Base-by-base conservation (phyloP, 2,329 filamentous ascomycete genomes). In the Pseudogymnoascus sp. region DNA sequence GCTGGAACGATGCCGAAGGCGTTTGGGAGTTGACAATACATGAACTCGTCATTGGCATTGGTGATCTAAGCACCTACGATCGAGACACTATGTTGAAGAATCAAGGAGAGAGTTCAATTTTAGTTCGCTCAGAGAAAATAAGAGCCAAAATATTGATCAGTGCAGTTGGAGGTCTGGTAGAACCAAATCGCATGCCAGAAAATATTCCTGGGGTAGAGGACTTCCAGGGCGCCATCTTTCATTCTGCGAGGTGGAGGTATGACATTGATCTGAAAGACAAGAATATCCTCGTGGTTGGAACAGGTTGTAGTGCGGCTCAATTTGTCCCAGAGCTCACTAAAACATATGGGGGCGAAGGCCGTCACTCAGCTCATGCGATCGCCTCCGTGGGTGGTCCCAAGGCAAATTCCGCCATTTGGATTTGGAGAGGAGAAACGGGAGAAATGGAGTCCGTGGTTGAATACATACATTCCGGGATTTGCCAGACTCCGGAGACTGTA, bases 311-410 rank as follows among this genome's bases (percentile, higher is more conserved):
- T 67, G 82, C 82, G 2, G 79, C 80, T 12, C 83, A 86, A 66
- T 77, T 85, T 23, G 78, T 86, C 6, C 82, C 83, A 1, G 69
- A 74, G 38, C 73, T 85, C 5, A 76, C 76, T 2, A 75, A 78
- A 77, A 63, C 70, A 33, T 70, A 72, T 60, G 68, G 67, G 67
- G 21, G 81, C 79, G 33, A 84, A 80, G 68, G 80, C 79, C 5
- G 78, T 85, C n/a, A 84, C 82, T 0, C 83, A 86, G 66, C 66
- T 86, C 5, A 83, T 85, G 80, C 74, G 82, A 14, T 80, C 80
- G 12, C 80, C 82, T 10, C 83, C 83, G 1, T 85, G 82, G 82
- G 78, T 84, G 1, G 75, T 78, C 3, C 78, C 80, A 1, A 72
- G 74, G 53, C 8, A 70, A 0, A 59, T 71, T 3, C 71, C 77